Evolutionary conservation across 2,329 filamentous ascomycete species (phyloP), one percentile per base, ranked within the genome.

Genomic region (Calonectria naviculata): DNA sequence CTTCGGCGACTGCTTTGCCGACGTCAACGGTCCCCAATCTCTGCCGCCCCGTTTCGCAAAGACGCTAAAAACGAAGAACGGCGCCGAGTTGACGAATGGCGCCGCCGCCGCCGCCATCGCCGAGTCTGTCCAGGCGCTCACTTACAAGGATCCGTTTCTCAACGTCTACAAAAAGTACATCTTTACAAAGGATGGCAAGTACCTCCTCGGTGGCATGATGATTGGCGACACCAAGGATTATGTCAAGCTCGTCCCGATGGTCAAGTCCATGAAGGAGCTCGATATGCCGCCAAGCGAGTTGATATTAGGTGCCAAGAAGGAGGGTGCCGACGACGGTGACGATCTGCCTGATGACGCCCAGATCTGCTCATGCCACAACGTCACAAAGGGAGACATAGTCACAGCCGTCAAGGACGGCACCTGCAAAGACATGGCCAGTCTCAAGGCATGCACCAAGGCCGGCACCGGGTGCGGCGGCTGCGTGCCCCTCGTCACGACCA

Each of bases 141-240:
- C 93, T 0, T 98, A 97, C 85, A 95, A 93, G 73, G 95, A 98
- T 78, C 95, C 95, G 0, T 98, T 98, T 80, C 89, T 92, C 67
- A 92, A 94, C 58, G 91, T 98, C 1, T 98, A 98, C 85, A 98
- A 98, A 83, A 98, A 98, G 80, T 98, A 97, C 81, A 85, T 98
- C 13, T 98, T 98, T 79, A 97, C 95, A 0, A 86, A 92, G 79
- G 95, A 98, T 79, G 95, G 95, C 29, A 97, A 97, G 81, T 96
- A 96, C 78, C 86, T 98, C 1, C 89, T 98, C 0, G 95, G 95
- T n/a, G 95, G 95, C 5, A 98, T 98, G 94, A 97, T 98, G 94
- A 97, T 98, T 72, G 95, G 95, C 44, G 95, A 98, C 78, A 97
- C 94, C 0, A 93, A 90, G 73, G 95, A 98, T 84, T 98, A 97